A percentile compares a stretch with the other conserved stretches of the same genome.
phyloP scores from a whole-genome alignment of 306 rosid genomes.

The Medicago arabica region DNA sequence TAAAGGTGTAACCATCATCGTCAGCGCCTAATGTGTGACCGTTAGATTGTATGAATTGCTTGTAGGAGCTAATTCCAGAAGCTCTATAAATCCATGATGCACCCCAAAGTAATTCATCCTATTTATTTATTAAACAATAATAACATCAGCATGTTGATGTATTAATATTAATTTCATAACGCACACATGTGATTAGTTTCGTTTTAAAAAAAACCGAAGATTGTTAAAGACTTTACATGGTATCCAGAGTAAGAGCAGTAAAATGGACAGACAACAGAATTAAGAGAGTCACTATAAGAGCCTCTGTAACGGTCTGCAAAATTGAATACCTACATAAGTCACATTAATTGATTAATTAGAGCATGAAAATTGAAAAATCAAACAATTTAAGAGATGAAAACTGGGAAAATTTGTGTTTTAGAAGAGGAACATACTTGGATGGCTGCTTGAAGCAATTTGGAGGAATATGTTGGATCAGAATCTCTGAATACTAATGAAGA shows the following conservation, averaged over 20 bases:
- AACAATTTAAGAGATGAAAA: conserved; percentile 3
- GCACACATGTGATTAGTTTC: background rate
- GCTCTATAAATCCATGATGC: conserved; percentile 91
- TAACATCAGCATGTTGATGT: background rate
- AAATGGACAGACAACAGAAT: conserved; percentile 82
- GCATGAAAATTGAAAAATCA: background rate
- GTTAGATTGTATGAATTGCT: conserved; percentile 71
- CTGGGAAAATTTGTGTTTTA: background rate
- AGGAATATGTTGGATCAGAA: conserved; percentile 72
- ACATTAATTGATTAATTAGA: background rate
- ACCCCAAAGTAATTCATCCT: conserved; percentile 99
- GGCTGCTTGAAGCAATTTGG: conserved; percentile 71
- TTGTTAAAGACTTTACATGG: conserved; percentile 54
- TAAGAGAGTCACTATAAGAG: conserved; percentile 77
- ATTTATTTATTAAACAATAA: background rate
- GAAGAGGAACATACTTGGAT: conserved; percentile 43
- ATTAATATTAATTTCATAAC: background rate
- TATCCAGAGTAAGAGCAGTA: conserved; percentile 93
- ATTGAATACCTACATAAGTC: conserved; percentile 61
- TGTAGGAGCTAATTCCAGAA: conserved; percentile 56
- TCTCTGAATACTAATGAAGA: conserved; percentile 79
- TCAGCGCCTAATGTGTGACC: conserved; percentile 86
- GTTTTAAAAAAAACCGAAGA: background rate
- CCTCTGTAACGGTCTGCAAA: conserved; percentile 87
- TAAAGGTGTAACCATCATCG: conserved; percentile 71